Conservation (phyloP, 805 yeast species). For the Cyberlindnera euphorbiiphila region DNA sequence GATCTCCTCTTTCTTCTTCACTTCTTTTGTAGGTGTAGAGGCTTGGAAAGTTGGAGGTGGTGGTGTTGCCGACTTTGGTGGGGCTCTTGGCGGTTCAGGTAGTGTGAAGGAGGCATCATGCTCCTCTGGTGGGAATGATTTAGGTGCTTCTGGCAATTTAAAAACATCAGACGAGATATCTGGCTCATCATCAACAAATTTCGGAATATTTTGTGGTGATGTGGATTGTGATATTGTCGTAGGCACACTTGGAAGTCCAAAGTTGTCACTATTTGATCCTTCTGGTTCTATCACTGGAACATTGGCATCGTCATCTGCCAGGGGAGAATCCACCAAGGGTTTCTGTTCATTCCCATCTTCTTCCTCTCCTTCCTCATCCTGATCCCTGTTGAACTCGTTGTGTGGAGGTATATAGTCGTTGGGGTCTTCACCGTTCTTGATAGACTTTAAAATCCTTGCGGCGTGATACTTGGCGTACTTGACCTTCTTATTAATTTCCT, state of each 20-base stretch:
- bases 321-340: too few relatives aligned
- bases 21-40: too few relatives aligned
- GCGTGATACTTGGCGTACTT: constrained; percentile 64
- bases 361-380: constrained; percentile 3
- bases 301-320: too few relatives aligned
- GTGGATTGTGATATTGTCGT: constrained; percentile 6
- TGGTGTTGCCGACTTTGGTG: constrained; percentile 4
- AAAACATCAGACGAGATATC: not conserved
- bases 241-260: constrained; percentile 17
- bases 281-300: constrained; percentile 8
- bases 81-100: constrained; percentile 14
- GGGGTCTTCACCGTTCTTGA: constrained; percentile 51
- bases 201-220: constrained; percentile 6
- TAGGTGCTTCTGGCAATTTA: constrained; percentile 10
- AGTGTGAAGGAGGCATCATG: constrained; percentile 6
- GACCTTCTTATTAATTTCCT: constrained; percentile 35
- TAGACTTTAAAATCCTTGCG: constrained; percentile 48
- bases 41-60: too few relatives aligned
- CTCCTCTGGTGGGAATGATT: constrained; percentile 5
- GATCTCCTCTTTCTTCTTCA: constrained; percentile 7
- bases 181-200: constrained; percentile 5
- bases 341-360: not conserved
- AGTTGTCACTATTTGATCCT: constrained; percentile 14
- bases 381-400: constrained; percentile 5
- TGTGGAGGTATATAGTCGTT: constrained; percentile 45